Evolutionary conservation across 805 yeast genomes (phyloP).

Genomic region (Yarrowia keelungensis): DNA sequence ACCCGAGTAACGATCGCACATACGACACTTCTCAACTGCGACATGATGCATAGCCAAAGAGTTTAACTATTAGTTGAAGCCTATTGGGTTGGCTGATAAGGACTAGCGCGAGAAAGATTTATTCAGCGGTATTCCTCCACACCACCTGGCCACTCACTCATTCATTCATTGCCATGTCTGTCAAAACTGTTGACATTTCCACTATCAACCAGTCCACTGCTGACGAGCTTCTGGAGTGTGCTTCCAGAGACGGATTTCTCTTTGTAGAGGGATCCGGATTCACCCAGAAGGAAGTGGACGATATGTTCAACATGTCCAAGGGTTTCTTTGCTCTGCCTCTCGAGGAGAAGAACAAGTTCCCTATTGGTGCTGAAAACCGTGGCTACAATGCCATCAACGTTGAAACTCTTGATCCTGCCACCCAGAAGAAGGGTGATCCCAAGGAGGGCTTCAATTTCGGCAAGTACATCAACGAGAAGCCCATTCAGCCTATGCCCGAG

Average conservation of each 20-base stretch:
- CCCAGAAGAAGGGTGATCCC: conserved; percentile 53
- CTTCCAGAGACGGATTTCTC: conserved; percentile 68
- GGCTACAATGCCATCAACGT: conserved; percentile 66
- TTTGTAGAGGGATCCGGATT: conserved; percentile 74
- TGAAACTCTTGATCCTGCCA: conserved; percentile 57
- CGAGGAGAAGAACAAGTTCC: conserved; percentile 58
- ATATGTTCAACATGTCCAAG: conserved; percentile 58
- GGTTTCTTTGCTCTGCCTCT: conserved; percentile 60
- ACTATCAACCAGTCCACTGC: conserved; percentile 55
- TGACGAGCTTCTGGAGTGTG: conserved; percentile 62
- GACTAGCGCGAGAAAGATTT: not conserved
- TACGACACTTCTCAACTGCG: conserved; percentile 6
- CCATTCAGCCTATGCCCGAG: conserved; percentile 58
- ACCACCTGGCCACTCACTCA: no score
- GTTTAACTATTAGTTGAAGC: conserved; percentile 18
- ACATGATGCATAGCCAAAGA: not conserved
- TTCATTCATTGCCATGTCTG: conserved; percentile 39
- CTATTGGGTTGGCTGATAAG: conserved; percentile 18
- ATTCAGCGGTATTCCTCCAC: no score
- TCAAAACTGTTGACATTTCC: conserved; percentile 59
- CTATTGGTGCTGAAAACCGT: conserved; percentile 63
- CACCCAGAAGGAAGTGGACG: conserved; percentile 60
- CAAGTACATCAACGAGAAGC: conserved; percentile 57
- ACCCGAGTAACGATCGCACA: conserved; percentile 27
- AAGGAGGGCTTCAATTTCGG: conserved; percentile 72